Base-by-base conservation (phyloP, 257 asterid genomes). In the Coffea canephora region DNA sequence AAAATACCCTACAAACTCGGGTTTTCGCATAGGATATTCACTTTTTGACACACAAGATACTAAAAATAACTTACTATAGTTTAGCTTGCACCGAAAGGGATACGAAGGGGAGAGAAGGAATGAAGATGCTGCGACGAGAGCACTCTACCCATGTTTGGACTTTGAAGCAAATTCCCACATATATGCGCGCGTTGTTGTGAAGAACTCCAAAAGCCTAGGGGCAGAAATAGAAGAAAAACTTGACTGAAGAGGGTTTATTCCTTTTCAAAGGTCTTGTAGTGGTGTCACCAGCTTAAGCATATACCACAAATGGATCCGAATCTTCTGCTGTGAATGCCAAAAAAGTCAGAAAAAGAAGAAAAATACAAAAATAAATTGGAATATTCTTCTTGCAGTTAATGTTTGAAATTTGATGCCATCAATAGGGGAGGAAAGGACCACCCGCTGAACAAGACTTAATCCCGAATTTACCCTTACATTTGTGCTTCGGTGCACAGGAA, bases 221-320 rank as follows among this genome's bases (percentile, higher is more conserved):
- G 12, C 65, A 8, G 59, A 57, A 46, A 27, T 12, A 27, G 67
- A 14, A 72, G 50, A 61, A 65, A 19, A 18, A 21, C 14, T 21
- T 27, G 43, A 61, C 1, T 3, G 45, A 31, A 31, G 66, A 48
- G 15, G 31, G 75, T 57, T 78, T 64, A 78, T 62, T 48, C 69
- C 66, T 11, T 21, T 74, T 39, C 83, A 50, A 74, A 50, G 31
- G 49, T 9, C 34, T 11, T 71, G 66, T 21, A 34, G 14, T 27
- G 18, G 73, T 54, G 59, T 52, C 62, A 45, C 49, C 21, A 1
- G 21, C 31, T 34, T 36, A 11, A 57, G 81, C 81, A 81, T 81
- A 81, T 81, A 41, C 87, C 82, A 45, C n/a, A 25, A 50, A 68
- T 34, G 52, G 78, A 84, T 84, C 36, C 87, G 87, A 69, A 84